Evolutionary conservation across 306 rosid genomes (phyloP), one percentile per base, ranked within the genome.

Genomic region (Cucumis cinereus): DNA sequence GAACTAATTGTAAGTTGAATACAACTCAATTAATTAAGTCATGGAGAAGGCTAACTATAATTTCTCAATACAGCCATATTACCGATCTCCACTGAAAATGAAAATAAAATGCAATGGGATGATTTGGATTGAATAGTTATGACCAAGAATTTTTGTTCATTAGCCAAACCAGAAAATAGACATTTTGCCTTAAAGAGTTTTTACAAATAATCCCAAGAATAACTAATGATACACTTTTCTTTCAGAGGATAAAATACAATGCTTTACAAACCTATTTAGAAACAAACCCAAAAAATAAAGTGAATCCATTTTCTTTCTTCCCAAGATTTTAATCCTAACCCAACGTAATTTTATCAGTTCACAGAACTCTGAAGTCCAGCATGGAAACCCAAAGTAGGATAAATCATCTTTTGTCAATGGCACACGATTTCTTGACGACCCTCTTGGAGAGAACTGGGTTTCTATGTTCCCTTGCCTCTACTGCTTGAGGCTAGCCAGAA

Each of bases 241-340:
- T 70, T 67, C 12, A 9, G n/a, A 70, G 58, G 75, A 55, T 24
- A 47, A 70, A 45, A 70, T 70, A 70, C 75, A 68, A 23, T n/a
- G 20, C 35, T 68, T 41, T 68, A 68, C 72, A 66, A 66, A 20
- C 41, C 52, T 66, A 66, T 40, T 38, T 69, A 69, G 74, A 1
- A 69, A 45, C 56, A 69, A 43, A 23, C 7, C 55, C 16, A 3
- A 69, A 43, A 36, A 69, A 41, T 23, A 23, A 22, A 7, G 8
- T 5, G 11, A 41, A 35, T 40, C 73, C 23, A 12, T 41, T 67
- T 67, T 41, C 73, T 10, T 41, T 4, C 24, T 67, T 40, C 19
- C 53, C 19, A 64, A 0, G 8, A 64, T 35, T 15, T 52, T 66
- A 66, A 64, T 66, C 24, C 6, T 10, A 8, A 67, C 35, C 28